Evolutionary conservation across 2,329 filamentous ascomycete genomes (phyloP).

Genomic region (Fusarium anthophilum): DNA sequence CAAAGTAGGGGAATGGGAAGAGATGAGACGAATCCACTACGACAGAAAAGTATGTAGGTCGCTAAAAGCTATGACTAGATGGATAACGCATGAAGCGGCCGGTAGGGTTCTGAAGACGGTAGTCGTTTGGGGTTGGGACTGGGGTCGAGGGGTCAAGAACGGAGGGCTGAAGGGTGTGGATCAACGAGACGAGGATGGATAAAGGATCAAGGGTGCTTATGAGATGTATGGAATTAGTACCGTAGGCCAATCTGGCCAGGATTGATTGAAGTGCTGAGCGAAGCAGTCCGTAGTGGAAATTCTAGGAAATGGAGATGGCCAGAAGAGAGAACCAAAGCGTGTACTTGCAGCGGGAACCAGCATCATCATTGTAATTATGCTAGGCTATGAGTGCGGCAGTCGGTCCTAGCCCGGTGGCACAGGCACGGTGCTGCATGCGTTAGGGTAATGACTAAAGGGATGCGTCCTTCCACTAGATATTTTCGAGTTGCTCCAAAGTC

Average conservation of each 20-base stretch:
- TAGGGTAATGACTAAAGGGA: constrained; percentile 27
- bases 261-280: constrained; percentile 15
- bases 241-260: constrained; percentile 2
- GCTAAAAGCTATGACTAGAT: constrained; percentile 39
- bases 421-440: constrained; percentile 37
- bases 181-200: constrained; percentile 32
- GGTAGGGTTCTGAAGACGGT: constrained; percentile 44
- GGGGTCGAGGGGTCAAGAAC: constrained; percentile 34
- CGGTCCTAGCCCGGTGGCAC: constrained; percentile 31
- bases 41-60: constrained; percentile 35
- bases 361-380: constrained; percentile 37
- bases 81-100: constrained; percentile 41
- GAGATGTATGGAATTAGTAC: constrained; percentile 13
- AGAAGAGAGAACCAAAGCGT: constrained; percentile 21
- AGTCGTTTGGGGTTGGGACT: constrained; percentile 43
- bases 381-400: constrained; percentile 26
- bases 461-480: constrained; percentile 11
- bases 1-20: constrained; percentile 34
- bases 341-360: constrained; percentile 38
- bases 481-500: constrained; percentile 15
- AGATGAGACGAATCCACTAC: constrained; percentile 45
- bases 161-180: constrained; percentile 42
- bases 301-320: constrained; percentile 1
- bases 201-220: constrained; percentile 31
- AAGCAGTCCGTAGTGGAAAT: constrained; percentile 12